Percentiles rank a stretch among this genome's conserved stretches.
phyloP scores from a whole-genome alignment of 768 basidiomycete species.

The Russula griseocarnosa region DNA sequence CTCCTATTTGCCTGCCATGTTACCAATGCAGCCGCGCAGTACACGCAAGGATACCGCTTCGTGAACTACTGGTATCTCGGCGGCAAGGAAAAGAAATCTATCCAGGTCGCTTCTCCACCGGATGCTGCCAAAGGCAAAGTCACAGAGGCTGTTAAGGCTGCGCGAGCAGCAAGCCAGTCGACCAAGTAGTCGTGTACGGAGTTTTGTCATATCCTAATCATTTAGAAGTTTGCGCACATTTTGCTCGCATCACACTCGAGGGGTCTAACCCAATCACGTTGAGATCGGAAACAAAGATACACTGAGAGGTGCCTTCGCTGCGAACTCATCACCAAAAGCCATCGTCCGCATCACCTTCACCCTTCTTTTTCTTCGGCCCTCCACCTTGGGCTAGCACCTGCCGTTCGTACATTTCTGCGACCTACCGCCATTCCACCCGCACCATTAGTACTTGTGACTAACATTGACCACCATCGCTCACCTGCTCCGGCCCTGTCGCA shows the following conservation, averaged over 20 bases:
- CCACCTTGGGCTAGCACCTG: slow-evolving; percentile 79
- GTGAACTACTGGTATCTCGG: slow-evolving; percentile 88
- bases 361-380: slow-evolving; percentile 62
- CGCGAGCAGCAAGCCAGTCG: slow-evolving; percentile 27
- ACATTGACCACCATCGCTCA: slow-evolving; percentile 35
- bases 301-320: background rate
- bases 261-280: background rate
- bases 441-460: slow-evolving; percentile 16
- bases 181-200: slow-evolving; percentile 20
- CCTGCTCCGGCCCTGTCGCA: slow-evolving; percentile 91
- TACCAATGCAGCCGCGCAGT: slow-evolving; percentile 86
- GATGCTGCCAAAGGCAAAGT: slow-evolving; percentile 40
- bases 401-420: slow-evolving; percentile 90
- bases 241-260: slow-evolving; percentile 6
- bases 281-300: slow-evolving; percentile 12
- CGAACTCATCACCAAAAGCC: slow-evolving; percentile 62
- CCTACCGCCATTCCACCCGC: slow-evolving; percentile 41
- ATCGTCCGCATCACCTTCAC: slow-evolving; percentile 63
- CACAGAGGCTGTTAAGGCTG: slow-evolving; percentile 49
- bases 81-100: slow-evolving; percentile 66
- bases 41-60: slow-evolving; percentile 79
- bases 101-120: slow-evolving; percentile 18
- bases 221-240: slow-evolving; percentile 14
- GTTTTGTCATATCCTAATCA: slow-evolving; percentile 22
- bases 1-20: slow-evolving; percentile 90